Percentiles rank a stretch among this genome's conserved stretches.
These are phyloP conservation scores for Peronosclerospora sorghi DNA, from an alignment of 352 stramenopile species.

Conservation along the genomic window DNA sequence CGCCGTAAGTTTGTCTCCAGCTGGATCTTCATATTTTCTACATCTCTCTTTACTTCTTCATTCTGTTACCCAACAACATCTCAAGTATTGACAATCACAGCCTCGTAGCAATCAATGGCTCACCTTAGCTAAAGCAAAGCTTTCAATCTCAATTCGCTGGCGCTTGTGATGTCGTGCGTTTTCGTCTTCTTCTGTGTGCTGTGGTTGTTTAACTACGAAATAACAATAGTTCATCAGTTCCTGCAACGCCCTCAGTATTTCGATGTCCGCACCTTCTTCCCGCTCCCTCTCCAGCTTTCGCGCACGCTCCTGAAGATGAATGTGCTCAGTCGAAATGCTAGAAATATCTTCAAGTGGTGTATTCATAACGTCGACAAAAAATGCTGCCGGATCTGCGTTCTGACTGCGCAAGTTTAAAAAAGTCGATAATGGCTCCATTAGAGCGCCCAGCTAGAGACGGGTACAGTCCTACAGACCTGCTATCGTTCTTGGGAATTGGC, in stretches of 20 bases:
- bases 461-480: constrained; percentile 5
- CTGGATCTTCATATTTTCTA: constrained; percentile 45
- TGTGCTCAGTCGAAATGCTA: constrained; percentile 8
- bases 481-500: constrained; percentile 44
- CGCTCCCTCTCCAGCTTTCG: constrained; percentile 20
- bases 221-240: background rate
- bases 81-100: background rate
- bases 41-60: constrained; percentile 34
- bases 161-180: constrained; percentile 28
- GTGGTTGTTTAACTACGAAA: constrained; percentile 15
- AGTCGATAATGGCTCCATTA: background rate
- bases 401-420: constrained; percentile 2
- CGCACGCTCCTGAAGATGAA: constrained; percentile 26
- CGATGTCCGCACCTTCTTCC: constrained; percentile 20
- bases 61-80: constrained; percentile 18
- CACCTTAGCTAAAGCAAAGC: constrained; percentile 46
- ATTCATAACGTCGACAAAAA: constrained; percentile 32
- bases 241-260: background rate
- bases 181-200: constrained; percentile 16
- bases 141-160: constrained; percentile 48
- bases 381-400: constrained; percentile 12
- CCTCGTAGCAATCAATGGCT: background rate
- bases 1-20: constrained; percentile 35
- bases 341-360: constrained; percentile 12
- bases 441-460: background rate